phyloP scores from a whole-genome alignment of 306 rosid genomes.

The Sicyos baderoa region DNA sequence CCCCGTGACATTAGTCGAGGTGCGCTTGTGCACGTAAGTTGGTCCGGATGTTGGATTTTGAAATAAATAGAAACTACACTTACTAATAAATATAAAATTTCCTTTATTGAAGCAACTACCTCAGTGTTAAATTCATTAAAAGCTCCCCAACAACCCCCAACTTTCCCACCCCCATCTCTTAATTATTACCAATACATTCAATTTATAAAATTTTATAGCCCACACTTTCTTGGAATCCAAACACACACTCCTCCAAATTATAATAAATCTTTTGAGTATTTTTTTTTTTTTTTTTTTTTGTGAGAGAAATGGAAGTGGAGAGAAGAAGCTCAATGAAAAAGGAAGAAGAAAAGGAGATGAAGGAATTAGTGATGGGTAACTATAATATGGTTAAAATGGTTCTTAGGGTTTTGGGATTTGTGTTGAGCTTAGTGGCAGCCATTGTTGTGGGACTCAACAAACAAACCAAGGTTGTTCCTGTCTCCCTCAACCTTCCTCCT shows the following conservation, averaged over 20 bases:
- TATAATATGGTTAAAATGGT: slow-evolving; percentile 17
- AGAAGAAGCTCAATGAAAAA: slow-evolving; percentile 16
- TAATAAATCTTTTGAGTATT: no score
- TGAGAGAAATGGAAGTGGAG: slow-evolving; percentile 14
- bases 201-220: not conserved
- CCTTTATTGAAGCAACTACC: not conserved
- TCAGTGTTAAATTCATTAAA: not conserved
- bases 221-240: not conserved
- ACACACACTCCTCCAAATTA: not conserved
- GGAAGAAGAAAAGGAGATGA: slow-evolving; percentile 9
- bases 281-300: no score
- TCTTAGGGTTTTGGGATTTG: slow-evolving; percentile 47
- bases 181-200: not conserved
- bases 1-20: no score
- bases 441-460: slow-evolving; percentile 38
- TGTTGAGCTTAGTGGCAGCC: slow-evolving; percentile 42
- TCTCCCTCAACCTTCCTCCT: slow-evolving; percentile 37
- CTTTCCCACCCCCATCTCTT: slow-evolving; percentile 6
- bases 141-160: slow-evolving; percentile 20
- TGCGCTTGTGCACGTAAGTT: no score
- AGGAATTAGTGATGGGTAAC: not conserved
- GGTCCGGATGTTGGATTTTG: no score
- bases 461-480: slow-evolving; percentile 36
- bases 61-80: no score
- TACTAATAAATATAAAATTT: no score